A percentile compares a stretch with the other conserved stretches of the same genome.
These are phyloP conservation scores for Leishmania arabica DNA, from an alignment of 208 protist genomes.

Conservation along the genomic window DNA sequence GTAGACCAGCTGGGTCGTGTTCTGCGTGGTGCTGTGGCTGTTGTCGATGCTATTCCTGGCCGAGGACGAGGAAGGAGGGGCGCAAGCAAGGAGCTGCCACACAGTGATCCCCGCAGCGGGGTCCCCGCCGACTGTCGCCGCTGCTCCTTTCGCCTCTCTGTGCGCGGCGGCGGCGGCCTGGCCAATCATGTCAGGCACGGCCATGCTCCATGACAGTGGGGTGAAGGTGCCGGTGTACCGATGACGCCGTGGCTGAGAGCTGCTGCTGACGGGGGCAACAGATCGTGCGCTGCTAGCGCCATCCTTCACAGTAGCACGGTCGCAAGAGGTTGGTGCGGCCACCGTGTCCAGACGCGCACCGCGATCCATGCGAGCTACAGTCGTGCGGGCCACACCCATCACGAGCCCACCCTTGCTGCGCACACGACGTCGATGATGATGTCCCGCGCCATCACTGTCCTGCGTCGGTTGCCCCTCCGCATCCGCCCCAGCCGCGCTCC, in stretches of 20 bases:
- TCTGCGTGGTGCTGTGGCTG: background rate
- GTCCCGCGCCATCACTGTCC: background rate
- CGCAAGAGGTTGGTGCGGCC: background rate
- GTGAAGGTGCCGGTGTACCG: conserved; percentile 12
- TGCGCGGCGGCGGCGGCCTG: background rate
- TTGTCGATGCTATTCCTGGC: background rate
- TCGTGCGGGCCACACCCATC: conserved; percentile 10
- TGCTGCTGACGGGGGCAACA: background rate
- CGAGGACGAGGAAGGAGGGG: background rate
- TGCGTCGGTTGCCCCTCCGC: background rate
- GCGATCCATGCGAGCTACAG: background rate
- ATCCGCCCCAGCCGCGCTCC: background rate
- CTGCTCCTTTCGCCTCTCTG: background rate
- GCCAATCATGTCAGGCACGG: conserved; percentile 10
- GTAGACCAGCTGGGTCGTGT: conserved; percentile 13
- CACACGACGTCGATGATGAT: background rate
- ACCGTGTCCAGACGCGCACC: background rate
- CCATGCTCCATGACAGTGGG: conserved; percentile 13
- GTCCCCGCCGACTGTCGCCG: background rate
- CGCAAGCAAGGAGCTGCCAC: conserved; percentile 23
- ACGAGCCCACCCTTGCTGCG: background rate
- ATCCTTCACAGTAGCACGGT: background rate
- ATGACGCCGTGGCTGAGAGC: background rate
- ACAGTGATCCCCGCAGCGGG: conserved; percentile 16
- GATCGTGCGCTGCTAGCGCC: background rate